Evolutionary conservation across 2,329 filamentous ascomycete genomes (phyloP), one percentile per base, ranked within the genome.

Genomic region (Ophiocordyceps camponoti-rufipedis): DNA sequence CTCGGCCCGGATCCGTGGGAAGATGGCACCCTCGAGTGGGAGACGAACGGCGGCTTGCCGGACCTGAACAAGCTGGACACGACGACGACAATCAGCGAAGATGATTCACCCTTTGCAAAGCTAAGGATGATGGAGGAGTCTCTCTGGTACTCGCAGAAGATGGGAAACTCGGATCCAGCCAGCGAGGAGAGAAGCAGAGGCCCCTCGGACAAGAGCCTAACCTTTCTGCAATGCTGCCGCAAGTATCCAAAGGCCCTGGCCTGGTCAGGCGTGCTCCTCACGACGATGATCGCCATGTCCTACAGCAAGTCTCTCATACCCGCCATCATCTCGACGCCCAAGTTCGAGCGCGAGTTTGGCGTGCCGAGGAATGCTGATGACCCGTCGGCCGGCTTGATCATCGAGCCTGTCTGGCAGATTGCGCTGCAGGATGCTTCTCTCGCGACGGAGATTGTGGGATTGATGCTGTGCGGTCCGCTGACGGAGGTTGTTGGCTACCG

Each of bases 381-480:
- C 3, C 13, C 28, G 2, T 13, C 28, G 2, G 61, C 58, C 2
- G 63, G 62, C 28, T 71, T 70, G 46, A 60, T 66, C 33, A 59
- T 78, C 23, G 66, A 69, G 1, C 69, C 72, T 0, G 62, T 67
- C 0, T 79, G 75, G 75, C 74, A 78, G 54, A 69, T 70, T 0
- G 74, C 66, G 0, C 54, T 79, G 3, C 68, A 65, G 7, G 75
- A 75, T 46, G 74, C 69, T 14, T 68, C 69, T 0, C 59, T 66
- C 2, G 67, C 68, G 1, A 74, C 74, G 12, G 67, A 73, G 52
- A 72, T 79, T 12, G 41, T 18, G 13, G 41, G 41, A 3, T 7
- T 42, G 8, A 7, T 42, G 13, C 3, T 31, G 7, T 42, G n/a
- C 13, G 41, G 58, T 0, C 62, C 66, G 0, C 54, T 77, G 41